phyloP scores from a whole-genome alignment of 257 asterid genomes.

The Cruciata laevipes region DNA sequence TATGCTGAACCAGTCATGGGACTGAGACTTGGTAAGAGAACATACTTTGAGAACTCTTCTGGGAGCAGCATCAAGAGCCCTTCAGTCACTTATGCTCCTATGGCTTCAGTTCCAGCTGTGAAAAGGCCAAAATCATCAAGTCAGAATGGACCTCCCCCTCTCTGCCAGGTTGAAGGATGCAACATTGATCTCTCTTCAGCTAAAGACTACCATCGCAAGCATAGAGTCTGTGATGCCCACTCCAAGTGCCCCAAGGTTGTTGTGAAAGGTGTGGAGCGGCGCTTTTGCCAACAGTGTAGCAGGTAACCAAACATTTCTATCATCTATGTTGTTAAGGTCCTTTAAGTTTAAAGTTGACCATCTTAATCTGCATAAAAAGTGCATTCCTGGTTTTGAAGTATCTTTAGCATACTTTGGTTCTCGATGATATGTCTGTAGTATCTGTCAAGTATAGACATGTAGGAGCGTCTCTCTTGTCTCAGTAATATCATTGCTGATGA shows the following conservation, averaged over 20 bases:
- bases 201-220: conserved; percentile 86
- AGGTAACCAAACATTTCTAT: conserved; percentile 36
- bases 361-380: background rate
- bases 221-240: conserved; percentile 74
- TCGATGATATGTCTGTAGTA: background rate
- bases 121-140: conserved; percentile 47
- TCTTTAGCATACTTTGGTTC: background rate
- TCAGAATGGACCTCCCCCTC: conserved; percentile 35
- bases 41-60: conserved; percentile 55
- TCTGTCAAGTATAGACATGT: background rate
- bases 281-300: conserved; percentile 99
- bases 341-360: background rate
- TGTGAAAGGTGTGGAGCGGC: conserved; percentile 65
- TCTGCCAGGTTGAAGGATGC: conserved; percentile 87
- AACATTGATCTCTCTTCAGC: conserved; percentile 60
- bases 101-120: conserved; percentile 30
- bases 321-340: conserved; percentile 2
- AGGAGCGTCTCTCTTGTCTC: background rate
- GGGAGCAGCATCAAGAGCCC: conserved; percentile 43
- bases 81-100: conserved; percentile 33
- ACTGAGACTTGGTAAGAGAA: conserved; percentile 79
- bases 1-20: conserved; percentile 55
- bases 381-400: background rate
- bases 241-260: conserved; percentile 67
- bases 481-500: conserved; percentile 3